These are phyloP conservation scores for Symbiodinium pilosum DNA, from an alignment of 73 alveolate genomes.

Conservation along the genomic window DNA sequence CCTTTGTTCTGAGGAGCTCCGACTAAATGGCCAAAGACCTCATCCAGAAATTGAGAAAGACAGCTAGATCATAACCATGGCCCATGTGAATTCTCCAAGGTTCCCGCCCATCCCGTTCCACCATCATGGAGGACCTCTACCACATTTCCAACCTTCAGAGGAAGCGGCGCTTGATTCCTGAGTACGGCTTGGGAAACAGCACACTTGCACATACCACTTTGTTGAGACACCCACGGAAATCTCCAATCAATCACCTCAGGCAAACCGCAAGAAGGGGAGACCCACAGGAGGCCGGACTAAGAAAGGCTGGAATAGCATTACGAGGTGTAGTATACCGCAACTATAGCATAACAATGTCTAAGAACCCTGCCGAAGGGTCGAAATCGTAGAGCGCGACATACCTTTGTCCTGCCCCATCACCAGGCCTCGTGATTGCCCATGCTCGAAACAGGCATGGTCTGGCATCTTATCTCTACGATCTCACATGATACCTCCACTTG, in stretches of 20 bases:
- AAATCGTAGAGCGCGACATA: constrained; percentile 72
- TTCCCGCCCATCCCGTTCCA: constrained; percentile 90
- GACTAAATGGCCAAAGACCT: constrained; percentile 80
- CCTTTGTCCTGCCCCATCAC: constrained; percentile 57
- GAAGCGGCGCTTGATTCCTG: constrained; percentile 84
- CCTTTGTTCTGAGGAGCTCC: constrained; percentile 83
- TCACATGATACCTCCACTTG: too few relatives aligned
- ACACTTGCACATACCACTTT: too few relatives aligned
- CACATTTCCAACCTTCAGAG: constrained; percentile 78
- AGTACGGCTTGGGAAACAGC: not conserved
- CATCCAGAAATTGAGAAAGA: not conserved
- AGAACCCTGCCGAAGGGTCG: constrained; percentile 27
- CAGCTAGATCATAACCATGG: not conserved
- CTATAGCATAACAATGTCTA: not conserved
- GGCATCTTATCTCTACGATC: too few relatives aligned
- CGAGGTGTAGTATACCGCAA: too few relatives aligned
- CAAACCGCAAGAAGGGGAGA: not conserved
- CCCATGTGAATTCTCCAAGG: not conserved
- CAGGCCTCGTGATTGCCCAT: constrained; percentile 22
- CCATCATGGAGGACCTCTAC: constrained; percentile 92
- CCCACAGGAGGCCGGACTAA: too few relatives aligned
- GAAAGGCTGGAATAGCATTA: too few relatives aligned
- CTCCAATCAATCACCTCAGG: constrained; percentile 82
- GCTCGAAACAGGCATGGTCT: too few relatives aligned
- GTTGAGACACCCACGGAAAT: constrained; percentile 8